phyloP scores from a whole-genome alignment of 2,329 filamentous ascomycete genomes.

The Colletotrichum chlorophyti region DNA sequence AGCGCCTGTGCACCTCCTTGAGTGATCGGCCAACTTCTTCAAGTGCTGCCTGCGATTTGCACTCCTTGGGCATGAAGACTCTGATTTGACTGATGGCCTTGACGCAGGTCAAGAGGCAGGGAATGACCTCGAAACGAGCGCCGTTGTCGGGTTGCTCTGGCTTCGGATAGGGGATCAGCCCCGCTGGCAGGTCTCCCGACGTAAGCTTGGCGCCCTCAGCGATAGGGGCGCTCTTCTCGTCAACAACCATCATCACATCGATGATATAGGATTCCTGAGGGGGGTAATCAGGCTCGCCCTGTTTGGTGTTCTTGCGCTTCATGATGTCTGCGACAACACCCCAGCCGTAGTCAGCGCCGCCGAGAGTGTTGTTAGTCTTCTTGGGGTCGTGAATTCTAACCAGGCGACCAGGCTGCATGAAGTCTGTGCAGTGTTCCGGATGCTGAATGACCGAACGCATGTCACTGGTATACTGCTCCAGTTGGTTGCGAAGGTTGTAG shows the following conservation, averaged over 20 bases:
- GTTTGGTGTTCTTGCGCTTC: conserved; percentile 69
- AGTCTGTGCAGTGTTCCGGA: conserved; percentile 84
- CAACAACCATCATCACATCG: conserved; percentile 76
- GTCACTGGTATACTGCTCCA: conserved; percentile 84
- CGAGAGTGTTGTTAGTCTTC: conserved; percentile 42
- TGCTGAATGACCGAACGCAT: conserved; percentile 93
- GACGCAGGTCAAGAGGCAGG: conserved; percentile 84
- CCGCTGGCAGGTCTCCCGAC: conserved; percentile 62
- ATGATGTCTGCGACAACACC: conserved; percentile 83
- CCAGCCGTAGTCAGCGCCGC: conserved; percentile 88
- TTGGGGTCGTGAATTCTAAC: conserved; percentile 81
- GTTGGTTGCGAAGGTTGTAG: conserved; percentile 85
- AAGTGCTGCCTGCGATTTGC: conserved; percentile 71
- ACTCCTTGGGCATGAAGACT: conserved; percentile 81
- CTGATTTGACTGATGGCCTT: conserved; percentile 85
- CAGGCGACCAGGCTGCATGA: conserved; percentile 85
- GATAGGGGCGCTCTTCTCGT: conserved; percentile 56
- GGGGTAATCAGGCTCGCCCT: conserved; percentile 70
- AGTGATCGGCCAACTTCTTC: conserved; percentile 73
- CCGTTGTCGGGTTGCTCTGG: conserved; percentile 56
- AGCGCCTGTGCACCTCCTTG: conserved; percentile 82
- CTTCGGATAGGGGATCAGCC: conserved; percentile 67
- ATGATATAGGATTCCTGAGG: conserved; percentile 83
- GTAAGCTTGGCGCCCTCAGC: conserved; percentile 41
- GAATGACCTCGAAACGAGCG: conserved; percentile 80